These are phyloP conservation scores for Puccinia hordei DNA, from an alignment of 1,284 basidiomycete genomes.

Conservation along the genomic window DNA sequence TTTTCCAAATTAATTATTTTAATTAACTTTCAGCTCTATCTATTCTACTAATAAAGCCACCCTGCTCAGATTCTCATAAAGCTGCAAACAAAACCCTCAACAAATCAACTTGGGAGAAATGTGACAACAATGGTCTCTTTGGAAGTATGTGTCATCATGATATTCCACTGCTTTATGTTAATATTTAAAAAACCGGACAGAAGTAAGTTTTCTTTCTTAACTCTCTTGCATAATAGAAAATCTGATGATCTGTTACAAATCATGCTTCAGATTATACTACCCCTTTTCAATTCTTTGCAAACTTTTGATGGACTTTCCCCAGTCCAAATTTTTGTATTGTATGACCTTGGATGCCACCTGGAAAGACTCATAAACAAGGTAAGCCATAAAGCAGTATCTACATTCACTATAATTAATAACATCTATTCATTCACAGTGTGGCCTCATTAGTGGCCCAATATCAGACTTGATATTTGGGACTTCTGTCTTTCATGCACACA, in stretches of 20 bases:
- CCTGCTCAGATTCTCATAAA: constrained; percentile 18
- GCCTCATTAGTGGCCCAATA: neutral
- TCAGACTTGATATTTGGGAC: constrained; percentile 5
- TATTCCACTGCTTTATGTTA: constrained; percentile 5
- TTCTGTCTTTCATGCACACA: constrained; percentile 18
- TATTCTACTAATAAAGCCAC: neutral
- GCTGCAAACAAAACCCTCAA: constrained; percentile 1
- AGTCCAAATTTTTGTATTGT: neutral
- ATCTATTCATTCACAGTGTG: no score
- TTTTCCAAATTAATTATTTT: no score
- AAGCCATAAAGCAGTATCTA: neutral
- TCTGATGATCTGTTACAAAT: neutral
- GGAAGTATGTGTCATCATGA: constrained; percentile 1
- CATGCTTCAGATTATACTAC: neutral
- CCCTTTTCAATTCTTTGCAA: neutral
- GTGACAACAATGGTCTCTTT: constrained; percentile 6
- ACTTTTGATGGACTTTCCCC: neutral
- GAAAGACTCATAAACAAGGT: neutral
- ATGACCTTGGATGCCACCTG: neutral
- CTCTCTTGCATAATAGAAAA: neutral
- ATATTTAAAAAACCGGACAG: constrained; percentile 15
- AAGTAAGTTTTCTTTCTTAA: neutral
- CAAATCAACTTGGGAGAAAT: neutral
- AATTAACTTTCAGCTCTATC: no score
- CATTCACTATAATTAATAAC: no score